A percentile compares a stretch with the other conserved stretches of the same genome.
These are phyloP conservation scores for Nicotiana paniculata DNA, from an alignment of 257 asterid species.

Conservation along the genomic window DNA sequence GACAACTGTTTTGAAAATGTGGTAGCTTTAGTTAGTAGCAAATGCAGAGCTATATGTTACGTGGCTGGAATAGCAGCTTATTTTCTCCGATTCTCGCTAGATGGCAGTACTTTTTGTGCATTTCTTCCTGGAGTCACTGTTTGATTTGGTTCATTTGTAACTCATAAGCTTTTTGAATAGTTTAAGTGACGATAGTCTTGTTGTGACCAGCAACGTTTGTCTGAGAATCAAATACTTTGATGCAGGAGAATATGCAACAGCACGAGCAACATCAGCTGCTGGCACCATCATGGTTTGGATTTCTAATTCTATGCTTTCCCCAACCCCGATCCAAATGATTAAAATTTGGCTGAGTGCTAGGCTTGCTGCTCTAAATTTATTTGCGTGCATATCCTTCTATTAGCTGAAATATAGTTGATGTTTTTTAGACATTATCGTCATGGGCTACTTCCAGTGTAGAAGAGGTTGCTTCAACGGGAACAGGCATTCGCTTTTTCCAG, in stretches of 20 bases:
- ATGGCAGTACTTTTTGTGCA: neutral
- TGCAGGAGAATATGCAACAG: conserved; percentile 84
- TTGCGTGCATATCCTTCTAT: neutral
- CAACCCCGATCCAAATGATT: neutral
- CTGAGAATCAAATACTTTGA: neutral
- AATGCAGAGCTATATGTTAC: neutral
- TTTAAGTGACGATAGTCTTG: neutral
- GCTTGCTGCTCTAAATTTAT: neutral
- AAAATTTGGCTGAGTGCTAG: neutral
- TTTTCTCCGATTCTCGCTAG: neutral
- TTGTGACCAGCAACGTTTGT: neutral
- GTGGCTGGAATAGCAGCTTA: neutral
- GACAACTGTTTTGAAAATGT: neutral
- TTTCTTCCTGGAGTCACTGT: neutral
- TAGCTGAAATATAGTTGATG: conserved; percentile 12
- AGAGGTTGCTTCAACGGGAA: conserved; percentile 83
- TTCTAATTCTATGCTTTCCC: conserved; percentile 11
- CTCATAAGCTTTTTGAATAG: neutral
- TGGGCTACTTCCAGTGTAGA: conserved; percentile 69
- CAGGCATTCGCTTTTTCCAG: conserved; percentile 76
- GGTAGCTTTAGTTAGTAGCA: neutral
- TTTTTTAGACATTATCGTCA: conserved; percentile 59
- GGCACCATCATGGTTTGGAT: conserved; percentile 70
- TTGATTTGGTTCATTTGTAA: neutral
- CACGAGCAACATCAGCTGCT: conserved; percentile 70